Percentiles rank a stretch among this genome's conserved stretches.
Evolutionary conservation across 2,329 filamentous ascomycete genomes (phyloP).

Genomic region (Aspergillus novofumigatus): DNA sequence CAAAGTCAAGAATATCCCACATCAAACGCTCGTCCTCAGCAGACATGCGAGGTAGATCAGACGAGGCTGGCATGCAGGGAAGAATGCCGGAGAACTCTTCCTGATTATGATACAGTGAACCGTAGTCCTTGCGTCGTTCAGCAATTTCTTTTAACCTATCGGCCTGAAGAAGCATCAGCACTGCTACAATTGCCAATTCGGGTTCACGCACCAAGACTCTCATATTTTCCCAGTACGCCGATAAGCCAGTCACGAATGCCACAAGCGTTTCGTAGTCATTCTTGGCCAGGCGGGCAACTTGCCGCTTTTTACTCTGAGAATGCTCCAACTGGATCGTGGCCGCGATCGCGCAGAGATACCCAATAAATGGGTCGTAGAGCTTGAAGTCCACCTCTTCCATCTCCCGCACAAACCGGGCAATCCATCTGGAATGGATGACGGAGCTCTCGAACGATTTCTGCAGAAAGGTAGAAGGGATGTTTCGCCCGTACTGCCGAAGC

Average conservation of each 20-base stretch:
- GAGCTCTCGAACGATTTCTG: slow-evolving; percentile 27
- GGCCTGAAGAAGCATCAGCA: slow-evolving; percentile 9
- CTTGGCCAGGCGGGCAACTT: slow-evolving; percentile 20
- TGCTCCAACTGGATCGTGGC: slow-evolving; percentile 27
- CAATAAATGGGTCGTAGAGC: slow-evolving; percentile 23
- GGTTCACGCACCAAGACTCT: slow-evolving; percentile 13
- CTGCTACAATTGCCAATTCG: no score
- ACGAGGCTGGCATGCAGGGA: slow-evolving; percentile 21
- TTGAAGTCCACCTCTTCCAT: slow-evolving; percentile 21
- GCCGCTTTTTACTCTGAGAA: slow-evolving; percentile 21
- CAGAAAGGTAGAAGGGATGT: slow-evolving; percentile 22
- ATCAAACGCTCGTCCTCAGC: slow-evolving; percentile 19
- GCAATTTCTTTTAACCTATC: slow-evolving; percentile 18
- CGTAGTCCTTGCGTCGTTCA: slow-evolving; percentile 20
- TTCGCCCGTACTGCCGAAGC: slow-evolving; percentile 19
- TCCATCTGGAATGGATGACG: slow-evolving; percentile 25
- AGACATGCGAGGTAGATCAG: slow-evolving; percentile 23
- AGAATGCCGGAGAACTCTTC: slow-evolving; percentile 20
- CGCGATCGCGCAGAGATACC: slow-evolving; percentile 24
- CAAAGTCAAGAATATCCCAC: slow-evolving; percentile 25
- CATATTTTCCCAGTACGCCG: slow-evolving; percentile 20
- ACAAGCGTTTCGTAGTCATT: slow-evolving; percentile 21
- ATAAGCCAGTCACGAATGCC: slow-evolving; percentile 18
- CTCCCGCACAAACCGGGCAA: slow-evolving; percentile 21
- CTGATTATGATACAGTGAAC: slow-evolving; percentile 23